Evolutionary conservation across 2,329 filamentous ascomycete genomes (phyloP).

Genomic region (Fusarium sarcochroum): DNA sequence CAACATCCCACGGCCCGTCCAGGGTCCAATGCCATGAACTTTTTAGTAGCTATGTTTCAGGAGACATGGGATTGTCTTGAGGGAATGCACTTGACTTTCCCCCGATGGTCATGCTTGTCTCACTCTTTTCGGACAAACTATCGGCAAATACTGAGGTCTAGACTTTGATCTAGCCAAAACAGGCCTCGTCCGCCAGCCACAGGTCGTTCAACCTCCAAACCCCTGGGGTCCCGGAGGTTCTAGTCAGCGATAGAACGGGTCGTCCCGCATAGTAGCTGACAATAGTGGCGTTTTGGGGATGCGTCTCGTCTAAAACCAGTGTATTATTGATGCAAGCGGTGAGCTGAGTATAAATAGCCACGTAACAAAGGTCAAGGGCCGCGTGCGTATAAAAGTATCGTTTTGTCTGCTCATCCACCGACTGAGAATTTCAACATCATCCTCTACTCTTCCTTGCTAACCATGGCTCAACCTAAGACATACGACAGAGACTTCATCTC

Average conservation of each 20-base stretch:
- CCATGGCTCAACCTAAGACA: conserved; percentile 11
- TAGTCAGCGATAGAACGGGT: neutral
- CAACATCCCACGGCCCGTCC: too few species aligned
- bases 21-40: too few species aligned
- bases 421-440: neutral
- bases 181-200: neutral
- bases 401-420: neutral
- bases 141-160: neutral
- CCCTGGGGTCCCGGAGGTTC: neutral
- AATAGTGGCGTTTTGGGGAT: neutral
- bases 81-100: too few species aligned
- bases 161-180: neutral
- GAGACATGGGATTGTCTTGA: too few species aligned
- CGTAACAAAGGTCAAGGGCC: neutral
- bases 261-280: neutral
- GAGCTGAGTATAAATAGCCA: neutral
- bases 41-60: too few species aligned
- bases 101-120: neutral
- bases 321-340: neutral
- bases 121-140: neutral
- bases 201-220: neutral
- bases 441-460: neutral
- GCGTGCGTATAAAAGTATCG: neutral
- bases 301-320: neutral
- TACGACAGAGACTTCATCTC: conserved; percentile 20